phyloP scores from a whole-genome alignment of 257 asterid species.

The Ophiorrhiza pumila region DNA sequence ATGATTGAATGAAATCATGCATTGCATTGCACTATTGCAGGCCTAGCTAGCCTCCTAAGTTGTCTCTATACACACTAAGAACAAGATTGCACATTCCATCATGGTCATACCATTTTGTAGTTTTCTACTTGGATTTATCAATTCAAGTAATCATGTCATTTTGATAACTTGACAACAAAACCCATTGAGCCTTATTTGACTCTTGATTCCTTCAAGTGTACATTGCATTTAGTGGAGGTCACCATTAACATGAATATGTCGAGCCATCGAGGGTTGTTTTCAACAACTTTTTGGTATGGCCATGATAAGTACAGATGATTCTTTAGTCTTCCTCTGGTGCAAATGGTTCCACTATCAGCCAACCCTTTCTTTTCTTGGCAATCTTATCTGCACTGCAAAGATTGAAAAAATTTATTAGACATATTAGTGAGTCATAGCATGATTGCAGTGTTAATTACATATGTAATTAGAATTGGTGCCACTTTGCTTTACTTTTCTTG shows the following conservation, averaged over 20 bases:
- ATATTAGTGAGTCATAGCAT: background rate
- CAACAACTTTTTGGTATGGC: background rate
- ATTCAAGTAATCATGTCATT: background rate
- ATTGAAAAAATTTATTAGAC: background rate
- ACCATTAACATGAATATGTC: background rate
- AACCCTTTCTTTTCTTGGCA: background rate
- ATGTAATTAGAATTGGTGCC: background rate
- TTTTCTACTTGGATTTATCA: background rate
- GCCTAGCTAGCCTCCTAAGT: background rate
- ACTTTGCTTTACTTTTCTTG: background rate
- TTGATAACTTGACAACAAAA: background rate
- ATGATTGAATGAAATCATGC: too few species aligned
- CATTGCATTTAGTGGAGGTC: slow-evolving; percentile 1
- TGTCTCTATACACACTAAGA: background rate
- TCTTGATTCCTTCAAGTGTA: slow-evolving; percentile 1
- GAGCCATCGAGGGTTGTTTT: too few species aligned
- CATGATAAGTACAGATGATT: too few species aligned
- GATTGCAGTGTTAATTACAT: background rate
- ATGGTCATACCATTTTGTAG: background rate
- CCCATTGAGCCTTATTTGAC: background rate
- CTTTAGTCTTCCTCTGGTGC: too few species aligned
- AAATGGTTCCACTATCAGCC: background rate
- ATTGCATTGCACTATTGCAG: too few species aligned
- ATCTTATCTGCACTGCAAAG: background rate
- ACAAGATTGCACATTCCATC: background rate